Evolutionary conservation across 1,284 basidiomycete species (phyloP).

Genomic region (Rhizopogon parksii): DNA sequence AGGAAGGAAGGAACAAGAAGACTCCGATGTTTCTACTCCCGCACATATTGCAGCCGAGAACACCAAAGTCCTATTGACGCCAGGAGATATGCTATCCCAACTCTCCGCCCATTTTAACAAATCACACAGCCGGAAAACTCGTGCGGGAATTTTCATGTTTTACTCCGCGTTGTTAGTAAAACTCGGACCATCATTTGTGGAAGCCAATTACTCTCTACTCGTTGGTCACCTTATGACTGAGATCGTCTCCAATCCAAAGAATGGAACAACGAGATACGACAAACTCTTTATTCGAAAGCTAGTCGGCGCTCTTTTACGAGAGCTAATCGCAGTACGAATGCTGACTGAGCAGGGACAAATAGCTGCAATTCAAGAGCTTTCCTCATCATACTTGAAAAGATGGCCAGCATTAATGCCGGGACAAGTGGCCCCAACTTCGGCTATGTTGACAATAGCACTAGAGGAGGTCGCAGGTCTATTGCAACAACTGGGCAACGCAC

Average conservation of each 20-base stretch:
- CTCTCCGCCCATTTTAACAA: conserved; percentile 81
- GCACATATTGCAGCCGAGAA: conserved; percentile 50
- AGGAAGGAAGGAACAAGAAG: conserved; percentile 59
- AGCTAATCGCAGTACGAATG: conserved; percentile 83
- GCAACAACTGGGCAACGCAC: conserved; percentile 87
- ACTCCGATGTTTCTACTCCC: conserved; percentile 40
- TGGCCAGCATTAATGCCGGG: conserved; percentile 94
- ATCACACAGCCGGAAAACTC: conserved; percentile 60
- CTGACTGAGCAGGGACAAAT: conserved; percentile 93
- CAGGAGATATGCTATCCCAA: conserved; percentile 75
- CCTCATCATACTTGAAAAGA: conserved; percentile 74
- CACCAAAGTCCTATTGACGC: conserved; percentile 68
- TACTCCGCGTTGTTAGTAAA: conserved; percentile 75
- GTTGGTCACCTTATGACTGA: conserved; percentile 77
- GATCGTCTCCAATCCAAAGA: conserved; percentile 56
- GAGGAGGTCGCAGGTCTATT: conserved; percentile 82
- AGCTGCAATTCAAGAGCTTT: conserved; percentile 81
- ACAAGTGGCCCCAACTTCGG: conserved; percentile 63
- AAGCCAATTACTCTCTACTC: conserved; percentile 77
- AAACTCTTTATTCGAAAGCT: conserved; percentile 66
- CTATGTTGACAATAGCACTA: conserved; percentile 72
- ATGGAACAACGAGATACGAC: conserved; percentile 63
- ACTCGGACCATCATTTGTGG: conserved; percentile 77
- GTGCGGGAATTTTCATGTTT: conserved; percentile 85
- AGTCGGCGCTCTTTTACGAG: conserved; percentile 73